Conservation (phyloP, 2,329 filamentous ascomycete genomes). For the Huntiella moniliformis region DNA sequence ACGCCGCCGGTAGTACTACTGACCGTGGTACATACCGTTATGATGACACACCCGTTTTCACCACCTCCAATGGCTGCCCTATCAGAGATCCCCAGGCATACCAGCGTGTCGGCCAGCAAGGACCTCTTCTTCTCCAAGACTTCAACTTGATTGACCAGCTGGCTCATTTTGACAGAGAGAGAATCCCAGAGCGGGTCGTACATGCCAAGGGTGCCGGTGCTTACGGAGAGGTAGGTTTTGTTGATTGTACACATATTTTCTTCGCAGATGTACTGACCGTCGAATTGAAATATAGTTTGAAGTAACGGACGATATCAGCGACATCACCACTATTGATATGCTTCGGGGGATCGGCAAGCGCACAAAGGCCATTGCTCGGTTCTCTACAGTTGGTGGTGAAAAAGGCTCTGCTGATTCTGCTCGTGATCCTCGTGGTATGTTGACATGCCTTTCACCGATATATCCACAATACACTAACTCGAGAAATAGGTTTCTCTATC, state of each 20-base stretch:
- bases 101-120: slow-evolving; percentile 35
- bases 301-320: slow-evolving; percentile 27
- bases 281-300: slow-evolving; percentile 20
- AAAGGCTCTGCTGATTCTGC: slow-evolving; percentile 52
- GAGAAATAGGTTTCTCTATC: slow-evolving; percentile 36
- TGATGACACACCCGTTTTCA: slow-evolving; percentile 38
- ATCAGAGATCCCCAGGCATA: slow-evolving; percentile 28
- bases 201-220: slow-evolving; percentile 41
- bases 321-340: slow-evolving; percentile 32
- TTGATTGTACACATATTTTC: slow-evolving; percentile 14
- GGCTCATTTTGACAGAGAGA: slow-evolving; percentile 32
- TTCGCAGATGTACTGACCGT: background rate
- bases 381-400: slow-evolving; percentile 61
- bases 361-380: slow-evolving; percentile 47
- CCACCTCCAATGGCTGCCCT: slow-evolving; percentile 40
- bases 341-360: slow-evolving; percentile 47
- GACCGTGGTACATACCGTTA: slow-evolving; percentile 22
- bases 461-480: background rate
- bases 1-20: slow-evolving; percentile 24
- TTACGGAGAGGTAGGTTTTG: slow-evolving; percentile 21
- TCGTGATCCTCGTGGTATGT: slow-evolving; percentile 45
- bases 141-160: slow-evolving; percentile 47
- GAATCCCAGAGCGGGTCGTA: slow-evolving; percentile 34
- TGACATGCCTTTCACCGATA: background rate
- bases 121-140: slow-evolving; percentile 11